Evolutionary conservation across 257 asterid species (phyloP), one percentile per base, ranked within the genome.

Genomic region (Solanum bulbocastanum): DNA sequence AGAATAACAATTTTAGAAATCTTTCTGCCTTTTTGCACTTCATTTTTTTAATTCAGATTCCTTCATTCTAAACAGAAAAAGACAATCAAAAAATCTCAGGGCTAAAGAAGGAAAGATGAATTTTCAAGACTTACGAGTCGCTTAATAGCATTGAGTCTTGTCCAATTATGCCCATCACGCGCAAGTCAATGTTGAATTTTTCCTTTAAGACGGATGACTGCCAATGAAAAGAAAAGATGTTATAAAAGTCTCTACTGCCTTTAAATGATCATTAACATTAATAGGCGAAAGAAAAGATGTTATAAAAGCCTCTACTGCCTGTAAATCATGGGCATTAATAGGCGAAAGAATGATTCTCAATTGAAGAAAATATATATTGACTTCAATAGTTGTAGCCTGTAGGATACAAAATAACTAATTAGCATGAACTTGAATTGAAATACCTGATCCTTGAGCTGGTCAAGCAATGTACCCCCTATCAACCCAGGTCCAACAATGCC

Each of bases 361-460:
- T 16, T 44, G 85, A 81, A 49, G 85, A 49, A 81, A 81, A 39
- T 11, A 81, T 30, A 16, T 49, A 27, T 81, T 30, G 52, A 81
- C 68, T 81, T 81, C 30, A 81, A 81, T 18, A 81, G 69, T 33
- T 46, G 85, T 46, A 4, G 56, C 20, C 56, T 46, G 56, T 30
- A 44, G 84, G 15, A 46, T 13, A 44, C 84, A 44, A 79, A 32
- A 42, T 30, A 79, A 8, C 65, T 10, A 42, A 79, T 15, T 30
- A 46, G 44, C 68, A 81, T 49, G 33, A 49, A 81, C 12, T 8
- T 87, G 23, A 85, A 49, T 46, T 79, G 75, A 82, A 39, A 84
- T 87, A 96, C 99, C 99, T 97, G 99, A 73, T 96, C 99, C 89
- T 93, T 94, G 86, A 97, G 98, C 92, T 97, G 99, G 91, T 97